These are phyloP conservation scores for Leishmania turanica DNA, from an alignment of 208 protist species.

Conservation along the genomic window DNA sequence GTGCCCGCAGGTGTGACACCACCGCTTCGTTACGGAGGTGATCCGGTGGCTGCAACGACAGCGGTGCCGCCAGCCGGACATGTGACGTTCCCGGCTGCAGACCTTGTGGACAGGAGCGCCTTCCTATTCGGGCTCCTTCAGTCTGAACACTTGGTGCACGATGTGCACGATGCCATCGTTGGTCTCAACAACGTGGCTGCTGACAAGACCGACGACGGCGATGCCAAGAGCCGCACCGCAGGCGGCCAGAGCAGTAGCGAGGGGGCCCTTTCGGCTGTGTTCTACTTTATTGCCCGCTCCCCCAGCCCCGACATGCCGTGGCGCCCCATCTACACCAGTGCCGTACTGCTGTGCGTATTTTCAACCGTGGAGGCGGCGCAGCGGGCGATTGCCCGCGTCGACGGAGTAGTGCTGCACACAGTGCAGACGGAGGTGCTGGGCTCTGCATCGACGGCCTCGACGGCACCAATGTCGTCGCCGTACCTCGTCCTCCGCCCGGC, in stretches of 20 bases:
- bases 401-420: background rate
- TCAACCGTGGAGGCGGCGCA: slow-evolving; percentile 5
- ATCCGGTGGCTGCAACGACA: background rate
- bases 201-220: background rate
- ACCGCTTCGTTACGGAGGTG: background rate
- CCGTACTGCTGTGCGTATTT: slow-evolving; percentile 26
- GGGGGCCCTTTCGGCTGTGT: slow-evolving; percentile 13
- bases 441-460: background rate
- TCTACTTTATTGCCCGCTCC: slow-evolving; percentile 17
- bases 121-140: slow-evolving; percentile 28
- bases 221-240: background rate
- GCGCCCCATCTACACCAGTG: slow-evolving; percentile 23
- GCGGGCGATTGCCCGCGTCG: slow-evolving; percentile 13
- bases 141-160: slow-evolving; percentile 16
- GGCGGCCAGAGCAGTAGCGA: background rate
- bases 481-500: slow-evolving; percentile 15
- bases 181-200: background rate
- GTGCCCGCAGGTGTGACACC: background rate
- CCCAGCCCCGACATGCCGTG: slow-evolving; percentile 33
- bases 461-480: background rate
- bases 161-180: slow-evolving; percentile 32
- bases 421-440: background rate
- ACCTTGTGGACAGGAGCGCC: slow-evolving; percentile 26
- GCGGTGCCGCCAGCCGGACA: background rate
- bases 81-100: background rate